phyloP scores from a whole-genome alignment of 2,329 filamentous ascomycete species.

The Diaporthe nobilis region DNA sequence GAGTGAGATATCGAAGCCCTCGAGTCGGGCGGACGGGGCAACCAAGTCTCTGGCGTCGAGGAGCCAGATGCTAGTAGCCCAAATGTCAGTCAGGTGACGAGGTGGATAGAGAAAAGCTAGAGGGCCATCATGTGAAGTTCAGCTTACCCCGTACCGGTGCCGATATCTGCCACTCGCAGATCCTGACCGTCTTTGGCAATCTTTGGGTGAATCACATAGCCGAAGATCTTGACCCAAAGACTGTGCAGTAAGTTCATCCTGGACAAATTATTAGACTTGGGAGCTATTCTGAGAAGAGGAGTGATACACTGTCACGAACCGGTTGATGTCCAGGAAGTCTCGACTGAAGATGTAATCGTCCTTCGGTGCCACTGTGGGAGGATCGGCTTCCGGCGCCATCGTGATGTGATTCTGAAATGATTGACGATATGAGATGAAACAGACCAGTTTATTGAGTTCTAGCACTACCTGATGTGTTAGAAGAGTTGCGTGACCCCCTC shows the following conservation, averaged over 20 bases:
- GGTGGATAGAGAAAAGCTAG: too few species aligned
- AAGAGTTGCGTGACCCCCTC: neutral
- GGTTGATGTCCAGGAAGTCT: constrained; percentile 37
- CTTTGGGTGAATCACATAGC: constrained; percentile 45
- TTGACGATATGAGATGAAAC: neutral
- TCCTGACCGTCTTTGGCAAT: constrained; percentile 40
- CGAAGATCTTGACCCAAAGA: constrained; percentile 44
- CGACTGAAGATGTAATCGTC: constrained; percentile 29
- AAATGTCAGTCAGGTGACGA: neutral
- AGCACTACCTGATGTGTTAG: neutral
- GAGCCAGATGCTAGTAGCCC: constrained; percentile 21
- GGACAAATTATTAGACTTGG: neutral
- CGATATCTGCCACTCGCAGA: constrained; percentile 46
- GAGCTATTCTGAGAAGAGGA: too few species aligned
- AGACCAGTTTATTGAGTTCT: neutral
- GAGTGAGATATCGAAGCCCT: constrained; percentile 47
- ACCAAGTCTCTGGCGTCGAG: constrained; percentile 29
- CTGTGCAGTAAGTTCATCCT: constrained; percentile 45
- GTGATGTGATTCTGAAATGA: neutral
- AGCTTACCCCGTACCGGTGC: constrained; percentile 47
- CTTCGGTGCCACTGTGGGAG: neutral
- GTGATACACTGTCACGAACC: neutral
- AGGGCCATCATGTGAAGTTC: too few species aligned
- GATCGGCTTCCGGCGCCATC: neutral
- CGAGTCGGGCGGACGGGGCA: constrained; percentile 39